phyloP scores from a whole-genome alignment of 805 yeast genomes.

The Myxozyma geophila region DNA sequence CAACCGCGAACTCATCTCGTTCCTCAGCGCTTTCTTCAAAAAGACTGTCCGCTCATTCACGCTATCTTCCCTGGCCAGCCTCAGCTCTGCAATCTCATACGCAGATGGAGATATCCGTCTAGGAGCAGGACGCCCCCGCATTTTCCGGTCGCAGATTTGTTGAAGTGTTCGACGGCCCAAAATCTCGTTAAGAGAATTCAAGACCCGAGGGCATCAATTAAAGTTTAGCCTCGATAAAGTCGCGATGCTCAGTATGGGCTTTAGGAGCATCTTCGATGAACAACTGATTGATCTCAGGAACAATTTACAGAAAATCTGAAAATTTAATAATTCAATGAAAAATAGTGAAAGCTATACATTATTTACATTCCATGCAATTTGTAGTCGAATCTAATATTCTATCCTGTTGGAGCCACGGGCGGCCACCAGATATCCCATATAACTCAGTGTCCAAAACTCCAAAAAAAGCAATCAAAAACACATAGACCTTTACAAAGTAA shows the following conservation, averaged over 20 bases:
- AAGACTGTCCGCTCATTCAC: conserved; percentile 1
- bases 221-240: not conserved
- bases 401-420: no score
- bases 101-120: not conserved
- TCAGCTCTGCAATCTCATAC: not conserved
- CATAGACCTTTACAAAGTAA: not conserved
- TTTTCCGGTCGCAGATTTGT: not conserved
- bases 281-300: no score
- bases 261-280: no score
- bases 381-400: no score
- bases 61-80: not conserved
- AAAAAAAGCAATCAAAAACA: not conserved
- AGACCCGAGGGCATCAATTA: not conserved
- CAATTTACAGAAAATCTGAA: not conserved
- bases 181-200: no score
- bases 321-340: not conserved
- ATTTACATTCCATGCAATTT: no score
- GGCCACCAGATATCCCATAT: no score
- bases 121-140: not conserved
- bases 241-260: no score
- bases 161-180: no score
- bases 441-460: not conserved
- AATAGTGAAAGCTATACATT: not conserved
- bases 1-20: not conserved
- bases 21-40: not conserved